phyloP scores from a whole-genome alignment of 2,329 filamentous ascomycete species.

The Dothistroma septosporum region DNA sequence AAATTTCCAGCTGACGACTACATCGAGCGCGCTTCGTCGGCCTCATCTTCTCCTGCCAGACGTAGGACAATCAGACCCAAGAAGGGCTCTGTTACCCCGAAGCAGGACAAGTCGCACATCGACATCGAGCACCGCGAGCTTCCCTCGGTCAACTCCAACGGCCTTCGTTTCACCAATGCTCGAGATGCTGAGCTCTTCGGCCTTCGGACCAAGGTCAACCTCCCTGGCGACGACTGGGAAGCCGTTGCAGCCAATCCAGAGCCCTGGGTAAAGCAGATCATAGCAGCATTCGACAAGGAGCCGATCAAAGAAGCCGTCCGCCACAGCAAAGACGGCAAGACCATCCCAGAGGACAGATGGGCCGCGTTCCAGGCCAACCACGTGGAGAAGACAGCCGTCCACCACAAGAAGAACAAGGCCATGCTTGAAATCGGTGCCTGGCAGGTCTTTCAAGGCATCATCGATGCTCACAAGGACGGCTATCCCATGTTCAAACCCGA shows the following conservation, averaged over 20 bases:
- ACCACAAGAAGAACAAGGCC: neutral
- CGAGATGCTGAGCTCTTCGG: neutral
- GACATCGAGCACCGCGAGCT: neutral
- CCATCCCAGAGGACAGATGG: neutral
- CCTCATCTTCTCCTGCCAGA: neutral
- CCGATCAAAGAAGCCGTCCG: neutral
- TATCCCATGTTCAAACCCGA: neutral
- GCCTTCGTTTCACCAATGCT: slow-evolving; percentile 5
- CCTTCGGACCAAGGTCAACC: neutral
- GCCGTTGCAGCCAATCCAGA: neutral
- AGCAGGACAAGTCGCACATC: neutral
- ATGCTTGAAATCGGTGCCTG: neutral
- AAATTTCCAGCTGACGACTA: neutral
- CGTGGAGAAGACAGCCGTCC: neutral
- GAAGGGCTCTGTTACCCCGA: neutral
- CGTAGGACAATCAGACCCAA: neutral
- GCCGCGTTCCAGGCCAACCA: neutral
- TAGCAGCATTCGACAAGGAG: slow-evolving; percentile 1
- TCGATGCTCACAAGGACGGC: neutral
- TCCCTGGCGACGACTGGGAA: neutral
- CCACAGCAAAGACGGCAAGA: neutral
- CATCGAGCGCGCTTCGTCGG: neutral
- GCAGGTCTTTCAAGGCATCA: neutral
- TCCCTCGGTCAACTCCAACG: neutral
- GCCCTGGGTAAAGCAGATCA: neutral